phyloP scores from a whole-genome alignment of 805 yeast genomes.

The Brettanomyces anomalus region DNA sequence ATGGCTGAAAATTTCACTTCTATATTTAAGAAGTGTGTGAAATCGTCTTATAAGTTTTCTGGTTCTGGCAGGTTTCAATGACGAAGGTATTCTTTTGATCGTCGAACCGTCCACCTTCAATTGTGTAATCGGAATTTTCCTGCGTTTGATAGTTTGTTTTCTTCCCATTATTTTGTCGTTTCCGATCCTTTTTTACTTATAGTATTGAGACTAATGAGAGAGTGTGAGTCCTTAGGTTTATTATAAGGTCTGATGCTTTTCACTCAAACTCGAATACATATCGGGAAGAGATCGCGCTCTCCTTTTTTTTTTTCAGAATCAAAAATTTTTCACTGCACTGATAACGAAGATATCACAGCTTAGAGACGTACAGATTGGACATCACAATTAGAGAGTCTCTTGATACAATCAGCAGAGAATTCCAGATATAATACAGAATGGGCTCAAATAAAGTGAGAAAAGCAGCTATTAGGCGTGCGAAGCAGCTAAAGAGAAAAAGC shows the following conservation, averaged over 20 bases:
- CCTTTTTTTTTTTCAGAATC: background rate
- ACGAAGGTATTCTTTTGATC: conserved; percentile 26
- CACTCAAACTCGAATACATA: too few relatives aligned
- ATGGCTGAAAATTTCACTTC: conserved; percentile 28
- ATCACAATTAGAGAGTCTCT: too few relatives aligned
- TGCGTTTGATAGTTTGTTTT: conserved; percentile 12
- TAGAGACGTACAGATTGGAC: background rate
- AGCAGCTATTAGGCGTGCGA: background rate
- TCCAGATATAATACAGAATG: background rate
- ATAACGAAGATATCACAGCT: background rate
- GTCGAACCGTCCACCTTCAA: background rate
- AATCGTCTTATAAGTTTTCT: conserved; percentile 69
- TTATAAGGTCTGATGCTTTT: too few relatives aligned
- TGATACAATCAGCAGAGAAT: too few relatives aligned
- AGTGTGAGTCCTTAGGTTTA: too few relatives aligned
- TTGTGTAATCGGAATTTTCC: conserved; percentile 1
- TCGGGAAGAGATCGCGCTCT: too few relatives aligned
- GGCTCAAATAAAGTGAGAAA: background rate
- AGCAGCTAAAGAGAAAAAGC: background rate
- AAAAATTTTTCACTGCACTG: too few relatives aligned
- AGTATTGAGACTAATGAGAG: too few relatives aligned
- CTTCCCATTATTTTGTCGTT: conserved; percentile 4
- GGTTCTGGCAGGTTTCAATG: conserved; percentile 61
- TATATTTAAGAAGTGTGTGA: conserved; percentile 60
- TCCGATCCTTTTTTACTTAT: too few relatives aligned